A percentile compares a stretch with the other conserved stretches of the same genome.
These are phyloP conservation scores for Neonectria ditissima DNA, from an alignment of 2,329 filamentous ascomycete species.

Conservation along the genomic window DNA sequence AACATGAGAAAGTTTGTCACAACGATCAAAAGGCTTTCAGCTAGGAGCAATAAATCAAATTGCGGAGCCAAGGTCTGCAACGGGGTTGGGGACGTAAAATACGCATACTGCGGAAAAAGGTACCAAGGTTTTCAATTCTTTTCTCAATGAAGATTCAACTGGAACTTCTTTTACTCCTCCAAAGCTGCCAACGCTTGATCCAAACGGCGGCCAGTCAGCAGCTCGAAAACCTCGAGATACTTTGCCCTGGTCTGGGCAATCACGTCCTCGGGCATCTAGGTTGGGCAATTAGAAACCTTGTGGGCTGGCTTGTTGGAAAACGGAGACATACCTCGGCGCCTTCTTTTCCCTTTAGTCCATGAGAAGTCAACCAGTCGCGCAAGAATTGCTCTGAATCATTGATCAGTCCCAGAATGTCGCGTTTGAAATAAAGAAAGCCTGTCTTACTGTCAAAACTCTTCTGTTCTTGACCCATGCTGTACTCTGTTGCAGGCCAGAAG, in stretches of 20 bases:
- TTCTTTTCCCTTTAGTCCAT: constrained; percentile 21
- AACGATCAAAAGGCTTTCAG: not conserved
- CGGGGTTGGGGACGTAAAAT: not conserved
- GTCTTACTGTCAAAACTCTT: constrained; percentile 8
- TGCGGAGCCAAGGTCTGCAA: not conserved
- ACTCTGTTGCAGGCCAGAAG: constrained; percentile 17
- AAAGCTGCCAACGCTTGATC: not conserved
- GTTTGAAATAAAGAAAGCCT: not conserved
- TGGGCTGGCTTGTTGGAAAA: not conserved
- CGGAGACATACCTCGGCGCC: constrained; percentile 2
- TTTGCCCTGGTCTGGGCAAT: constrained; percentile 8
- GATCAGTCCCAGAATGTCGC: not conserved
- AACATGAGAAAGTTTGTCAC: not conserved
- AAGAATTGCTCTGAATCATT: constrained; percentile 6
- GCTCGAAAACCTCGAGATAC: constrained; percentile 16
- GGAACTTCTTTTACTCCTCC: not conserved
- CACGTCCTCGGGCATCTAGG: constrained; percentile 15
- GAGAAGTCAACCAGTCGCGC: constrained; percentile 12
- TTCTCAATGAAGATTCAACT: too few relatives aligned
- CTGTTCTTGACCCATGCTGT: constrained; percentile 13
- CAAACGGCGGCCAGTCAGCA: not conserved
- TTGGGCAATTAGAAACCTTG: not conserved
- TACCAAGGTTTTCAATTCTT: too few relatives aligned
- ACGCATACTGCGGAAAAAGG: not conserved
- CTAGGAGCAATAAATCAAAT: not conserved